These are phyloP conservation scores for Corchorus olitorius DNA, from an alignment of 345 rosid genomes.

Conservation along the genomic window DNA sequence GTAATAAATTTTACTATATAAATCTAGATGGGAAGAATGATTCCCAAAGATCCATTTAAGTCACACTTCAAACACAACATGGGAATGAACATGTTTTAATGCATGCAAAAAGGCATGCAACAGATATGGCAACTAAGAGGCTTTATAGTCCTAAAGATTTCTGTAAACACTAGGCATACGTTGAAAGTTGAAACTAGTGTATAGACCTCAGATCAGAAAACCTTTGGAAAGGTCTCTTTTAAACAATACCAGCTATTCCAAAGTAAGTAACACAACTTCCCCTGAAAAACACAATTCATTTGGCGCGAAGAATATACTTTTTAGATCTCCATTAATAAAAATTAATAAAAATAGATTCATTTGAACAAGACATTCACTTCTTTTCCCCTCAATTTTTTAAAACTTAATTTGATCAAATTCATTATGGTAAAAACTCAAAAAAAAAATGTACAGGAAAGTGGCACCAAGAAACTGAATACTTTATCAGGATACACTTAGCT, in stretches of 20 bases:
- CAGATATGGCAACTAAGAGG: constrained; percentile 7
- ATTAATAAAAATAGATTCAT: not conserved
- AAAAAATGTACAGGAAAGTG: not conserved
- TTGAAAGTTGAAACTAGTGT: not conserved
- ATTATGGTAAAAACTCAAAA: constrained; percentile 1
- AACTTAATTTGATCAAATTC: not conserved
- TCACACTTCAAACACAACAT: not conserved
- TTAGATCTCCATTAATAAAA: not conserved
- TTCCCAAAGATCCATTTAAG: not conserved
- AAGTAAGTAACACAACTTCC: not conserved
- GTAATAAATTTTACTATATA: not conserved
- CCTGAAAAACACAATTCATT: not conserved
- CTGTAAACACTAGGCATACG: not conserved
- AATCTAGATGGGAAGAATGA: not conserved
- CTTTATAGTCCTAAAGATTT: not conserved
- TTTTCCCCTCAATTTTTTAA: not conserved
- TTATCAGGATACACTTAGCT: not conserved
- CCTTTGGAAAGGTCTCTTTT: constrained; percentile 2
- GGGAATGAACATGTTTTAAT: not conserved
- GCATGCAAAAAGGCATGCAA: not conserved
- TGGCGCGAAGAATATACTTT: not conserved
- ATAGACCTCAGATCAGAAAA: not conserved
- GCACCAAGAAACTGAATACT: constrained; percentile 4
- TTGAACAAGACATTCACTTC: not conserved
- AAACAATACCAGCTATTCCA: not conserved